Evolutionary conservation across 257 asterid genomes (phyloP).

Genomic region (Rubia yunnanensis): DNA sequence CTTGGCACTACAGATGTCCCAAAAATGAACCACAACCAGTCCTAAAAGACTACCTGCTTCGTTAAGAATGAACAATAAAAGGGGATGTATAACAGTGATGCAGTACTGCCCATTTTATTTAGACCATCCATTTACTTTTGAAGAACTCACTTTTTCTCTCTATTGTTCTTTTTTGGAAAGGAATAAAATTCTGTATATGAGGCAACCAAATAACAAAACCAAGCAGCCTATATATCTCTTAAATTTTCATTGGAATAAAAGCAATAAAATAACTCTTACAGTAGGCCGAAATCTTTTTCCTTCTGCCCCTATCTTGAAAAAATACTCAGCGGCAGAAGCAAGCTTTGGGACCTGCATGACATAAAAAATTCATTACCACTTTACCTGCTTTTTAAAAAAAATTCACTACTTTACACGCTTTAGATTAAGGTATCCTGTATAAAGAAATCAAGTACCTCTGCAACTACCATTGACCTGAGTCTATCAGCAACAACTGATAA

Average conservation of each 20-base stretch:
- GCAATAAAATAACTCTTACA: conserved; percentile 34
- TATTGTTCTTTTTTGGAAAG: not conserved
- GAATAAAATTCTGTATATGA: not conserved
- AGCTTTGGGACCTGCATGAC: conserved; percentile 82
- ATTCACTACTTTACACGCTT: too few relatives aligned
- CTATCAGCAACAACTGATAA: conserved; percentile 68
- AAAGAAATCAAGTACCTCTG: conserved; percentile 55
- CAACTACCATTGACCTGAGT: conserved; percentile 88
- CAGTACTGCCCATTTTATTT: not conserved
- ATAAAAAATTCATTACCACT: conserved; percentile 8
- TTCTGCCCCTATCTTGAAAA: conserved; percentile 85
- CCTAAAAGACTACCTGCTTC: not conserved
- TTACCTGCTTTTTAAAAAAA: not conserved
- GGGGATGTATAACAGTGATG: not conserved
- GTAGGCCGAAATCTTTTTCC: conserved; percentile 98
- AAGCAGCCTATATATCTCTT: not conserved
- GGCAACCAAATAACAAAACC: conserved; percentile 1
- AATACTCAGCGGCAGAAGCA: conserved; percentile 95
- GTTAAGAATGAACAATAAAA: not conserved
- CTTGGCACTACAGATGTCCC: not conserved
- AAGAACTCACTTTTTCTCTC: not conserved
- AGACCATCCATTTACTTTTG: not conserved
- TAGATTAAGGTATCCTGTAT: not conserved
- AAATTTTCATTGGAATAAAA: too few relatives aligned
- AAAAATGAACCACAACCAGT: not conserved